Evolutionary conservation across 2,329 filamentous ascomycete species (phyloP).

Genomic region (Hypoxylon sp.): DNA sequence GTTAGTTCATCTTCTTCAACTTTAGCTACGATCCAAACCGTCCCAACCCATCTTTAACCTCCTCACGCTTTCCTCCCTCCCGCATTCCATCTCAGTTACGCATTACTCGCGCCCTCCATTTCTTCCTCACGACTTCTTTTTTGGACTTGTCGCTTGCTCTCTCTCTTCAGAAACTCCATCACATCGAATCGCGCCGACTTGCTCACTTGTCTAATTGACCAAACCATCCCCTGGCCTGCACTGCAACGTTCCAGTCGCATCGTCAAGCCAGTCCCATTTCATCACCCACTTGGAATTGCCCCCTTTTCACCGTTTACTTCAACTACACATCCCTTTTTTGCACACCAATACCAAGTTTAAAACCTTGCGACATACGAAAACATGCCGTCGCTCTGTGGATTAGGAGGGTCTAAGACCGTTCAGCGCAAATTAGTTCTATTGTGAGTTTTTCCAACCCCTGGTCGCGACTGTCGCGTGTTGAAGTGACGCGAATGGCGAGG

Average conservation of each 20-base stretch:
- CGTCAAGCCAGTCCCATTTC: constrained; percentile 26
- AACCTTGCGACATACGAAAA: constrained; percentile 26
- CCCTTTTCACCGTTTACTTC: constrained; percentile 27
- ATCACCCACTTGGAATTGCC: constrained; percentile 15
- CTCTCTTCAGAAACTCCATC: background rate
- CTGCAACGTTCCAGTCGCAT: constrained; percentile 39
- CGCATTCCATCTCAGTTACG: constrained; percentile 31
- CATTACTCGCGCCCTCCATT: background rate
- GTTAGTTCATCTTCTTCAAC: constrained; percentile 6
- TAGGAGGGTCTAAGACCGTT: constrained; percentile 78
- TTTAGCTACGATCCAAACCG: background rate
- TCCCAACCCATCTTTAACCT: background rate
- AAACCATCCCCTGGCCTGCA: constrained; percentile 20
- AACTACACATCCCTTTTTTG: constrained; percentile 4
- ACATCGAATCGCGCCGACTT: constrained; percentile 27
- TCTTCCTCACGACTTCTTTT: background rate
- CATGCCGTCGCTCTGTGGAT: constrained; percentile 69
- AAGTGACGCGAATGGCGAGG: constrained; percentile 21
- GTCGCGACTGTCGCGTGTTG: constrained; percentile 25
- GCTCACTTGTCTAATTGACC: constrained; percentile 12
- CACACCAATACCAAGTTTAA: constrained; percentile 5
- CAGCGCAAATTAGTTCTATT: constrained; percentile 97
- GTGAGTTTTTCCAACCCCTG: constrained; percentile 63
- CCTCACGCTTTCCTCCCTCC: constrained; percentile 25
- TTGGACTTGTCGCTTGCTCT: constrained; percentile 1